Evolutionary conservation across 176 grass and related monocot genomes (phyloP).

Genomic region (Bromus sterilis): DNA sequence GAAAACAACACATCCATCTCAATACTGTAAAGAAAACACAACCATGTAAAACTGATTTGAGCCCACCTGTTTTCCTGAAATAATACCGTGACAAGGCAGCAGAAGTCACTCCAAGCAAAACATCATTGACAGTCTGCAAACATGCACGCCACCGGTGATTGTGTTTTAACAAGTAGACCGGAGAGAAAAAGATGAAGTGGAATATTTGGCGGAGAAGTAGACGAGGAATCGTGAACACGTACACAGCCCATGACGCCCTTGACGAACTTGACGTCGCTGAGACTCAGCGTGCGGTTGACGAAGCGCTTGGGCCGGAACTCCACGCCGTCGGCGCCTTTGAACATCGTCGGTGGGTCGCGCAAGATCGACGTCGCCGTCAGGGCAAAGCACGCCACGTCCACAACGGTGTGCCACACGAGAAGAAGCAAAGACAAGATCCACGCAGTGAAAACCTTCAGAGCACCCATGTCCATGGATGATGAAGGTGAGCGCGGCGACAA

Average conservation of each 20-base stretch:
- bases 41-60: neutral
- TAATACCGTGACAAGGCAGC: conserved; percentile 59
- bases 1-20: neutral
- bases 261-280: conserved; percentile 67
- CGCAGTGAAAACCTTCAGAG: neutral
- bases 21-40: neutral
- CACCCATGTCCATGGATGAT: neutral
- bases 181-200: neutral
- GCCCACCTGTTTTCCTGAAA: conserved; percentile 42
- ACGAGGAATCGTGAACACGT: neutral
- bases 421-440: conserved; percentile 18
- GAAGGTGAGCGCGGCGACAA: neutral
- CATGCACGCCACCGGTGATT: neutral
- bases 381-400: conserved; percentile 31
- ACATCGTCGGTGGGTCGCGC: conserved; percentile 35
- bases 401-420: conserved; percentile 51
- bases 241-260: conserved; percentile 68
- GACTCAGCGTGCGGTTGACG: conserved; percentile 51
- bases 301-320: conserved; percentile 50
- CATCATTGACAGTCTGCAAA: conserved; percentile 83
- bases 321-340: conserved; percentile 45
- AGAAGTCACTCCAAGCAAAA: conserved; percentile 60
- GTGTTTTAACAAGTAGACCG: neutral
- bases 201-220: neutral
- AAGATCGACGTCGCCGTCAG: conserved; percentile 21